phyloP scores from a whole-genome alignment of 2,329 filamentous ascomycete genomes.

The Trichoderma polysporum region DNA sequence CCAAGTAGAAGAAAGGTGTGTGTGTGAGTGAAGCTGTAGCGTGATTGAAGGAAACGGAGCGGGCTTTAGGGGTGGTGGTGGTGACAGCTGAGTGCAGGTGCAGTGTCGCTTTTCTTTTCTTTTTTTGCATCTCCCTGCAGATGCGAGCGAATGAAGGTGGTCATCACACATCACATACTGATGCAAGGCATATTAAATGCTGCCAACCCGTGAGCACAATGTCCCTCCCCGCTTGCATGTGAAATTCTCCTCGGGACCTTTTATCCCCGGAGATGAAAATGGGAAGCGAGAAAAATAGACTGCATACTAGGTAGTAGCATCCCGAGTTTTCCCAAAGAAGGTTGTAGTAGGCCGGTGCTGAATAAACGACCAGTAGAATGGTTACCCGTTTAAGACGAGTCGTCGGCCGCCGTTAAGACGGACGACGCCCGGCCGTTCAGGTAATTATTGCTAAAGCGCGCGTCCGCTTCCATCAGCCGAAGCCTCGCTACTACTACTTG shows the following conservation, averaged over 20 bases:
- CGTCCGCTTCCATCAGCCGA: constrained; percentile 7
- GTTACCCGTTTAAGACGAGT: background rate
- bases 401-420: background rate
- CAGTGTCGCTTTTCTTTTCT: background rate
- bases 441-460: background rate
- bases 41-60: background rate
- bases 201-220: background rate
- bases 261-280: background rate
- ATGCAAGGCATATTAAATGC: constrained; percentile 13
- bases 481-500: background rate
- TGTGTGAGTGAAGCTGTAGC: background rate
- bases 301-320: background rate
- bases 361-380: background rate
- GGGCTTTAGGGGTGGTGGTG: background rate
- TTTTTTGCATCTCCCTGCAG: background rate
- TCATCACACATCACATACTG: background rate
- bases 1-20: background rate
- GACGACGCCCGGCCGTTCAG: background rate
- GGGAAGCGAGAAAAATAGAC: background rate
- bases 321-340: background rate
- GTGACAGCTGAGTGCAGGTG: constrained; percentile 10
- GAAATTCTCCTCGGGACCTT: background rate
- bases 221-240: constrained; percentile 3
- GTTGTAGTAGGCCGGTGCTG: background rate
- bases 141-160: constrained; percentile 11